Evolutionary conservation across 768 basidiomycete genomes (phyloP), one percentile per base, ranked within the genome.

Genomic region (Mycena epipterygia): DNA sequence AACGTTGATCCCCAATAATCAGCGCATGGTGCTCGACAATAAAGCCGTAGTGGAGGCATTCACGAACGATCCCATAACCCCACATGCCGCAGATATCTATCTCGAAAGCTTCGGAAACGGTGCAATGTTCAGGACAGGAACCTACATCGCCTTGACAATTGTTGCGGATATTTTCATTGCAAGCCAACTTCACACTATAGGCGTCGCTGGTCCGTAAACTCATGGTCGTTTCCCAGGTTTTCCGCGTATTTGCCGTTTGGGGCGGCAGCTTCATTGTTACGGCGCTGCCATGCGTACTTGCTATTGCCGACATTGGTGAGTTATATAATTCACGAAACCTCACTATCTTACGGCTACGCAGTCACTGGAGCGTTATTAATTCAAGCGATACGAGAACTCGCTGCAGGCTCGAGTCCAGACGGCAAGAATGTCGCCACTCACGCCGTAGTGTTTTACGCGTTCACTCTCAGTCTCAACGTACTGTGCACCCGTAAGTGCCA

Each of bases 151-250:
- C 21, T 53, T 73, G 39, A 73, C 72, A 23, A 60, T 73, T 30
- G 67, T 73, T 9, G 72, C 72, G 8, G 72, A 73, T 49, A 65
- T 73, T n/a, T 73, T 73, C 27, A 61, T 73, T n/a, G 72, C 65
- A 27, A 27, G 71, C 56, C 11, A 35, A 21, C 19, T 23, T 16
- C 25, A 4, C 8, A 11, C 5, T 9, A n/a, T 2, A 14, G 23
- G 19, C 7, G 32, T 37, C 25, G 35, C 11, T 17, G n/a, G n/a
- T n/a, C n/a, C n/a, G n/a, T 8, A 17, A 3, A 17, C 19, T 37
- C 41, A 29, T 21, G 1, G 3, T 12, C 16, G 0, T 46, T 1
- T 16, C 27, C 4, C 33, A 72, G 71, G 71, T 73, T 0, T 73
- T 58, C 52, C 72, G 72, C 25, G 72, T 73, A 11, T 69, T 49